Evolutionary conservation across 441 rosid species (phyloP).

Genomic region (Sinapis alba): DNA sequence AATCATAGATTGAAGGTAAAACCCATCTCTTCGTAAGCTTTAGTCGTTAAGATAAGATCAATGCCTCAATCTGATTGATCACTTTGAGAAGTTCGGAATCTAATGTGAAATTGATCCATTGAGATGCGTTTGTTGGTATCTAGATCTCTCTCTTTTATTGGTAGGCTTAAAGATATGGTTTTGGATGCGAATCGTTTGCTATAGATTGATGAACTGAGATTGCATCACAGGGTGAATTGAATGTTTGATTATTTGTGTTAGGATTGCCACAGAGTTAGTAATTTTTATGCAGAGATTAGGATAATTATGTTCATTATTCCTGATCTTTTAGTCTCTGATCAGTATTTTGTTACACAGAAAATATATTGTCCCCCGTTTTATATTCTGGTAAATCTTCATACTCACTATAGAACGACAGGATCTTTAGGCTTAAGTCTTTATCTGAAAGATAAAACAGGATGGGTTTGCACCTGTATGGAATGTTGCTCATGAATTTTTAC

Average conservation of each 20-base stretch:
- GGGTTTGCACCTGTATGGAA: not conserved
- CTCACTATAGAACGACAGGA: not conserved
- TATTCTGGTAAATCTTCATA: not conserved
- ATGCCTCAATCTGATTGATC: too few relatives aligned
- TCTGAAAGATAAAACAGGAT: not conserved
- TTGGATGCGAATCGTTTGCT: not conserved
- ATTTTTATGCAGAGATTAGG: not conserved
- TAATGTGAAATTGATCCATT: not conserved
- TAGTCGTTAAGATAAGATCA: not conserved
- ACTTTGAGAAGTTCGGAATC: not conserved
- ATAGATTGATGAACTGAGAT: not conserved
- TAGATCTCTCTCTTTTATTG: not conserved
- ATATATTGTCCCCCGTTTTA: not conserved
- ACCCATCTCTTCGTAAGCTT: not conserved
- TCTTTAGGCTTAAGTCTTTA: not conserved
- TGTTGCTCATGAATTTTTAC: not conserved
- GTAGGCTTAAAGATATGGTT: not conserved
- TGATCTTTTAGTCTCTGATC: not conserved
- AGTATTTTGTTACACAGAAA: not conserved
- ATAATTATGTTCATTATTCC: slow-evolving; percentile 5
- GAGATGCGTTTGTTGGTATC: not conserved
- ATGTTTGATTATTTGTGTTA: too few relatives aligned
- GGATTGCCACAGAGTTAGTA: not conserved
- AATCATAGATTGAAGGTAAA: slow-evolving; percentile 92
- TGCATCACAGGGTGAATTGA: not conserved